phyloP scores from a whole-genome alignment of 2,329 filamentous ascomycete genomes.

The Gliomastix tumulicola region DNA sequence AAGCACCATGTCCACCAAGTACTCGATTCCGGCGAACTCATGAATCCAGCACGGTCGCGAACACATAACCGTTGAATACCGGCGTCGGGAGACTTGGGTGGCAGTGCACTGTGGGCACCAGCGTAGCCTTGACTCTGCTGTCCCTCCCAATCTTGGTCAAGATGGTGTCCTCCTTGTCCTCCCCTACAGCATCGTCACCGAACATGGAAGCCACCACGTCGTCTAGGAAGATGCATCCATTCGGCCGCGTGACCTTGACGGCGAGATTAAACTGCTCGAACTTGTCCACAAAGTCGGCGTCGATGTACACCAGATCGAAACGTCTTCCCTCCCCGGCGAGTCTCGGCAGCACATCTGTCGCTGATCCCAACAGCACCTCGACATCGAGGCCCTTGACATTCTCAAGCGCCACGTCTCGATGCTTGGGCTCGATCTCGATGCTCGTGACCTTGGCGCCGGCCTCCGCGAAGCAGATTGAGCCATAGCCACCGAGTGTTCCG shows the following conservation, averaged over 20 bases:
- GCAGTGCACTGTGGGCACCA: constrained; percentile 13
- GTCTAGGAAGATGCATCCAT: constrained; percentile 38
- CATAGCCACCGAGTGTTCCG: constrained; percentile 48
- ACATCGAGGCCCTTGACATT: constrained; percentile 34
- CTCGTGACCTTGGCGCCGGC: constrained; percentile 33
- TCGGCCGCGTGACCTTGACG: constrained; percentile 27
- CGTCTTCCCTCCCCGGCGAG: constrained; percentile 30
- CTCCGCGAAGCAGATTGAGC: constrained; percentile 43
- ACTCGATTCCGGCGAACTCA: too few species aligned
- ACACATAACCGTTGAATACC: constrained; percentile 5
- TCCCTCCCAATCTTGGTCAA: constrained; percentile 13
- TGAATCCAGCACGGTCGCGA: too few species aligned
- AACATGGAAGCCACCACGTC: constrained; percentile 32
- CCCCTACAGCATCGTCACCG: not conserved
- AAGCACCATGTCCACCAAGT: too few species aligned
- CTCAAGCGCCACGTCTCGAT: constrained; percentile 35
- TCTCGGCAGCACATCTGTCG: constrained; percentile 26
- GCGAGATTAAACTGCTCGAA: constrained; percentile 40
- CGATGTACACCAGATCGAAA: constrained; percentile 46
- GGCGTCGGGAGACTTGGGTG: constrained; percentile 8
- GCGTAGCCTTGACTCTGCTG: constrained; percentile 14
- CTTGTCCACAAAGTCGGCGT: constrained; percentile 42
- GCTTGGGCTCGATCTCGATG: constrained; percentile 39
- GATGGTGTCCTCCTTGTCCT: constrained; percentile 7
- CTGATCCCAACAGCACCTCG: constrained; percentile 36